Base-by-base conservation (phyloP, 1,284 basidiomycete genomes). In the Austroboletus novae-zelandiae region DNA sequence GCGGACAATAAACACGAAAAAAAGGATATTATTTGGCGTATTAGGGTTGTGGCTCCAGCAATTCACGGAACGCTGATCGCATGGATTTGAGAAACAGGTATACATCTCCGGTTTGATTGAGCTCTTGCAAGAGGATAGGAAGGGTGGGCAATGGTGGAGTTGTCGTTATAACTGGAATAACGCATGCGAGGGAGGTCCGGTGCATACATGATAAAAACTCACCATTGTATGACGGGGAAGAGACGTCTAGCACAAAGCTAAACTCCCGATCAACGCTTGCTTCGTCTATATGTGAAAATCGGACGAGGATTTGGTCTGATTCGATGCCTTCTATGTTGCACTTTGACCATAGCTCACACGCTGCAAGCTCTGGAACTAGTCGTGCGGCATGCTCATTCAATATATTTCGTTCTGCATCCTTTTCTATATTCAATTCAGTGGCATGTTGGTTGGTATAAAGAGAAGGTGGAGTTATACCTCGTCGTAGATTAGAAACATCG, bases 241-340 rank as follows among this genome's bases (percentile, higher is more conserved):
- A 81, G 15, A 91, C 74, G 60, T 95, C 90, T 25, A 94, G 65
- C 1, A 93, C 83, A 50, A 94, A 75, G 48, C 78, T 85, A 56
- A 84, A 91, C 59, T 92, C 89, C 30, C 79, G 74, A 14, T 77
- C 71, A 4, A 74, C 73, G 49, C 86, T 78, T 0, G 70, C 59
- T 2, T 77, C 72, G 60, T 90, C 86, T 39, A 94, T 67, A 47
- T 81, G 71, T 4, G 78, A 79, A 68, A 92, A 93, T 5, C 84
- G 80, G 45, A 94, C 71, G 42, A 92, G 75, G 11, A 94, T 74
- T 45, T 82, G 80, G 62, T 90, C 84, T 40, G 73, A 74, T 57
- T 83, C 82, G 23, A 93, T 80, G 29, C 90, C 90, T 65, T 92
- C 86, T 14, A 94, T 77, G 15, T 74, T 70, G 65, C 83, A 88